These are phyloP conservation scores for Pontederia crassipes DNA, from an alignment of 176 grass and related monocot species.

Conservation along the genomic window DNA sequence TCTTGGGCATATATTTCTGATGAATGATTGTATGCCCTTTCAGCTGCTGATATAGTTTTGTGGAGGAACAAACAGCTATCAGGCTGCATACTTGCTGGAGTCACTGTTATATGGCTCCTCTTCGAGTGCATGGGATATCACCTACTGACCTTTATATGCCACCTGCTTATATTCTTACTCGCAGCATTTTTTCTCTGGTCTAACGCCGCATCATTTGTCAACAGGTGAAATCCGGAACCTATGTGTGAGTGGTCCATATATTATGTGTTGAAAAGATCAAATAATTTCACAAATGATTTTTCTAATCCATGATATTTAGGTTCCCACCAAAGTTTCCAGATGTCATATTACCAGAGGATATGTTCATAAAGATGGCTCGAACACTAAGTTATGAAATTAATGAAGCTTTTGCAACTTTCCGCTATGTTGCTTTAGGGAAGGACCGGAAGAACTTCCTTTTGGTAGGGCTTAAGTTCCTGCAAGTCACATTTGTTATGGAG, in stretches of 20 bases:
- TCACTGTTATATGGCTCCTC: conserved; percentile 75
- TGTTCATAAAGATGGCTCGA: conserved; percentile 35
- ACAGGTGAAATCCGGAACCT: conserved; percentile 23
- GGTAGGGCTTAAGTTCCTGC: conserved; percentile 17
- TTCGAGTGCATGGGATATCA: conserved; percentile 92
- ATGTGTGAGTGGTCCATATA: not conserved
- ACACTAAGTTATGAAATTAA: conserved; percentile 54
- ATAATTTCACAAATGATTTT: not conserved
- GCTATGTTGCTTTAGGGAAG: conserved; percentile 58
- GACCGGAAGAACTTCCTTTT: conserved; percentile 53
- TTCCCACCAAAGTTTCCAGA: conserved; percentile 71
- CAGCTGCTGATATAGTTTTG: conserved; percentile 79
- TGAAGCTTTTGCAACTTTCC: conserved; percentile 59
- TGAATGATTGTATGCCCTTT: conserved; percentile 5
- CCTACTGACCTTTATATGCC: conserved; percentile 68
- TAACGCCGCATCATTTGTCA: conserved; percentile 51
- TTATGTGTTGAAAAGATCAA: not conserved
- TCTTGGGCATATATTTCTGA: not conserved
- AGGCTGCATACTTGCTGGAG: conserved; percentile 54
- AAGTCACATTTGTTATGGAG: not conserved
- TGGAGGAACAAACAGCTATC: conserved; percentile 81
- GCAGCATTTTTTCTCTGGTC: conserved; percentile 62
- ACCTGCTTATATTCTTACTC: conserved; percentile 55
- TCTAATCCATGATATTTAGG: conserved; percentile 27
- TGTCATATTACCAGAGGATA: conserved; percentile 47